A percentile compares a stretch with the other conserved stretches of the same genome.
These are phyloP conservation scores for Nigrograna mackinnonii DNA, from an alignment of 2,329 filamentous ascomycete genomes.

Conservation along the genomic window DNA sequence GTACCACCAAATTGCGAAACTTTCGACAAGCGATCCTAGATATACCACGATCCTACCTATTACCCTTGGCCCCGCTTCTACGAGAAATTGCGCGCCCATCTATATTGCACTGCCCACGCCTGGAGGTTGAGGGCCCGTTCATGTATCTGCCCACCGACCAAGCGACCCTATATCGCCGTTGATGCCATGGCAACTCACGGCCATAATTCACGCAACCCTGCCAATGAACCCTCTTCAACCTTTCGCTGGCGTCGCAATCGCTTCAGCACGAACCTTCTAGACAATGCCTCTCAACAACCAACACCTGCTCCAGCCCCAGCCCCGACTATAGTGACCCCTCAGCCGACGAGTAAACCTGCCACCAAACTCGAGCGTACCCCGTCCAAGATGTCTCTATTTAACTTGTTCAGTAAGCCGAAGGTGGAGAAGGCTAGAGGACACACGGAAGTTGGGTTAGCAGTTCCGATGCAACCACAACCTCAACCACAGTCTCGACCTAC, in stretches of 20 bases:
- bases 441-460: slow-evolving; percentile 45
- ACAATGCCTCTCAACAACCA: slow-evolving; percentile 17
- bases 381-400: slow-evolving; percentile 54
- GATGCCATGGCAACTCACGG: slow-evolving; percentile 26
- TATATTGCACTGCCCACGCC: slow-evolving; percentile 6
- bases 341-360: slow-evolving; percentile 12
- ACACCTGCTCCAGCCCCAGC: slow-evolving; percentile 7
- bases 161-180: slow-evolving; percentile 13
- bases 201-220: slow-evolving; percentile 24
- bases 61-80: slow-evolving; percentile 6
- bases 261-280: slow-evolving; percentile 31
- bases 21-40: slow-evolving; percentile 10
- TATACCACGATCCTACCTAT: slow-evolving; percentile 10
- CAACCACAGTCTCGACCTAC: slow-evolving; percentile 30
- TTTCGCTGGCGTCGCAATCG: slow-evolving; percentile 43
- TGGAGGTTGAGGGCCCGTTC: slow-evolving; percentile 6
- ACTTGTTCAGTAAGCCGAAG: slow-evolving; percentile 54
- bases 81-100: slow-evolving; percentile 5
- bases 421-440: slow-evolving; percentile 52
- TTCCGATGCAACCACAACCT: slow-evolving; percentile 37
- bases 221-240: slow-evolving; percentile 21
- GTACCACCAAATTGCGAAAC: slow-evolving; percentile 13
- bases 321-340: slow-evolving; percentile 1
- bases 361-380: slow-evolving; percentile 34
- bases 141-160: slow-evolving; percentile 15